Base-by-base conservation (phyloP, 176 grass and related monocot genomes). In the sorghum (Sorghum bicolor) region DNA sequence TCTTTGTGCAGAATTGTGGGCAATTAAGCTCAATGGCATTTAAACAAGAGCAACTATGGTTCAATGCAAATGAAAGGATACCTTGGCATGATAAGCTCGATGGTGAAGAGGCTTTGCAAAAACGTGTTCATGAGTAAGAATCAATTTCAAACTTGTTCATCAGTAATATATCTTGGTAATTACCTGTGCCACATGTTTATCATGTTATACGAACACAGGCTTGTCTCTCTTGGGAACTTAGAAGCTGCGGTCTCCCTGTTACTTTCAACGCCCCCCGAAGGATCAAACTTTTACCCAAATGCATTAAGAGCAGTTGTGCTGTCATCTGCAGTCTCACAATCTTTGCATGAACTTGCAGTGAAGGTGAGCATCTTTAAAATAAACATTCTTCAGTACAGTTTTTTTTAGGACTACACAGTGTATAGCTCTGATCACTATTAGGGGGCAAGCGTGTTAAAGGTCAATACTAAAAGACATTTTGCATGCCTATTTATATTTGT, bases 261-360 rank as follows among this genome's bases (percentile, higher is more conserved):
- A 87, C 93, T 98, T 81, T 98, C 96, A 24, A 98, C 91, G 0
- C 91, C 96, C 57, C 96, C 96, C 53, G 96, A 98, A 90, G 96
- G 93, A 77, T 61, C 93, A 90, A 90, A 98, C 70, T 98, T 98
- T 90, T 98, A 98, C 55, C 91, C 93, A 60, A 98, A 98, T 92
- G 96, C 93, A 77, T 90, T 98, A 75, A 87, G 96, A 89, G 96
- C 96, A 73, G 96, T 96, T 83, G 96, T 95, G 82, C 82, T 98
- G 37, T 98, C 93, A 44, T 95, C 96, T 84, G 93, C 96, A 69
- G 96, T 96, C 50, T 98, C 96, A 58, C 87, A 70, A 74, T 98
- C 96, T 69, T 94, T 98, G 79, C 96, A 98, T 92, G 96, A 98
- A 81, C 96, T 98, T 87, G 96, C 96, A 83, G 96, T 98, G 41